Percentiles rank a stretch among this genome's conserved stretches.
phyloP scores from a whole-genome alignment of 2,329 filamentous ascomycete genomes.

The Cladosporium sp. region DNA sequence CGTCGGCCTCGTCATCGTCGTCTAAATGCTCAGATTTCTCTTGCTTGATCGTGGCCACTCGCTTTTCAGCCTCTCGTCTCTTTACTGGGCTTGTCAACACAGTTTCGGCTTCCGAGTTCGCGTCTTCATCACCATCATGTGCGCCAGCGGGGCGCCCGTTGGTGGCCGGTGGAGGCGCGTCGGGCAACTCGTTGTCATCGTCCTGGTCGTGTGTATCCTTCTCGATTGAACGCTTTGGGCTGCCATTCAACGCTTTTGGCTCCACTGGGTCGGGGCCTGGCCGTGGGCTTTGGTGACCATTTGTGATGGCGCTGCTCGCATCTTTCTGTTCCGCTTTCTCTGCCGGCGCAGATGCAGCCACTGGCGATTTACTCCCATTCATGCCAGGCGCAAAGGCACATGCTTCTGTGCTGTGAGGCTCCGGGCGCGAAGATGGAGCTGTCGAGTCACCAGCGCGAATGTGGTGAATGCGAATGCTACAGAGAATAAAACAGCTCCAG shows the following conservation, averaged over 20 bases:
- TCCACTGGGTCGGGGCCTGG: constrained; percentile 15
- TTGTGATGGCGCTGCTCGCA: background rate
- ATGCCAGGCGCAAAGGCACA: constrained; percentile 26
- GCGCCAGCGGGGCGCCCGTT: constrained; percentile 15
- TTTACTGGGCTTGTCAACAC: constrained; percentile 48
- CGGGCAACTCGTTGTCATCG: constrained; percentile 18
- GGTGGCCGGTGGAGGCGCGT: constrained; percentile 13
- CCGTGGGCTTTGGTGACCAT: constrained; percentile 12
- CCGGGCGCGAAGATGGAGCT: constrained; percentile 14
- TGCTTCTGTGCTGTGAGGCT: constrained; percentile 17
- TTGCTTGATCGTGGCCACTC: constrained; percentile 14
- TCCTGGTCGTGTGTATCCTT: background rate
- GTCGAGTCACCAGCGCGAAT: background rate
- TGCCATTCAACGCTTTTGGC: constrained; percentile 18
- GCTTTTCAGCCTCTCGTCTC: constrained; percentile 39
- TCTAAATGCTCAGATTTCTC: constrained; percentile 19
- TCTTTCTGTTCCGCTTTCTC: constrained; percentile 5
- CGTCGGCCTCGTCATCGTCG: constrained; percentile 35
- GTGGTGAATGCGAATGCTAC: background rate
- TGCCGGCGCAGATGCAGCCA: constrained; percentile 21
- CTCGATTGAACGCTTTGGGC: constrained; percentile 22
- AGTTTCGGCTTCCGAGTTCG: constrained; percentile 53
- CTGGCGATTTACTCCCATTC: constrained; percentile 34
- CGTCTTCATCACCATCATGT: constrained; percentile 34
- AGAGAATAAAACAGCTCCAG: constrained; percentile 13